Conservation (phyloP, 805 yeast species). For the Clavispora asparagi region DNA sequence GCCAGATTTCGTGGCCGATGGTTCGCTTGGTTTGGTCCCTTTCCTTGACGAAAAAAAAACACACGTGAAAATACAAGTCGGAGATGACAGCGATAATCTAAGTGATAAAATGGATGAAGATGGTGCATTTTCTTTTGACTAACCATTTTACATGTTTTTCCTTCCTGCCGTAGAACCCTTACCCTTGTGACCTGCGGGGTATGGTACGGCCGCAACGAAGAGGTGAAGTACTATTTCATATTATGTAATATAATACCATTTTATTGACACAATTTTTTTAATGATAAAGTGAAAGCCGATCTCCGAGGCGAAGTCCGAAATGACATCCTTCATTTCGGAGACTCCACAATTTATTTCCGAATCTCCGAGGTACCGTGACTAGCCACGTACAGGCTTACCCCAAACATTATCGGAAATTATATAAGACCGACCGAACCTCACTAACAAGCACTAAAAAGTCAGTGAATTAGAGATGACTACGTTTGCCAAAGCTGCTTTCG, state of each 20-base stretch:
- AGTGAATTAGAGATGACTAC: slow-evolving; percentile 10
- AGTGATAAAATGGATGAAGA: slow-evolving; percentile 5
- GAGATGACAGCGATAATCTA: slow-evolving; percentile 1
- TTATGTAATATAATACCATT: too few relatives aligned
- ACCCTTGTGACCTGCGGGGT: too few relatives aligned
- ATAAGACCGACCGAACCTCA: neutral
- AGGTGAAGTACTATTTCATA: too few relatives aligned
- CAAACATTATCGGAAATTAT: neutral
- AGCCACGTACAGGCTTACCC: neutral
- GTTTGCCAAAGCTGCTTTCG: slow-evolving; percentile 11
- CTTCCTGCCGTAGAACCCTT: too few relatives aligned
- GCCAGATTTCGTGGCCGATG: slow-evolving; percentile 73
- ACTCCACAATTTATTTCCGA: neutral
- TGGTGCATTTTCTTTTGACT: slow-evolving; percentile 2
- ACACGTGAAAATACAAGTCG: neutral
- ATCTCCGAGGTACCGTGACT: neutral
- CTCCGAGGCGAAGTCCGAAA: too few relatives aligned
- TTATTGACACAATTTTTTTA: too few relatives aligned
- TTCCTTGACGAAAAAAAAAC: slow-evolving; percentile 31
- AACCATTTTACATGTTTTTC: too few relatives aligned
- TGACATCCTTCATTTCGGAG: too few relatives aligned
- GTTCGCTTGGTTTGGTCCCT: slow-evolving; percentile 71
- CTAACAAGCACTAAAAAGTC: neutral
- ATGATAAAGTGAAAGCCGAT: too few relatives aligned
- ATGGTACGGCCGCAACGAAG: neutral